phyloP scores from a whole-genome alignment of 2,329 filamentous ascomycete species.

The Penicillium sclerotigenum region DNA sequence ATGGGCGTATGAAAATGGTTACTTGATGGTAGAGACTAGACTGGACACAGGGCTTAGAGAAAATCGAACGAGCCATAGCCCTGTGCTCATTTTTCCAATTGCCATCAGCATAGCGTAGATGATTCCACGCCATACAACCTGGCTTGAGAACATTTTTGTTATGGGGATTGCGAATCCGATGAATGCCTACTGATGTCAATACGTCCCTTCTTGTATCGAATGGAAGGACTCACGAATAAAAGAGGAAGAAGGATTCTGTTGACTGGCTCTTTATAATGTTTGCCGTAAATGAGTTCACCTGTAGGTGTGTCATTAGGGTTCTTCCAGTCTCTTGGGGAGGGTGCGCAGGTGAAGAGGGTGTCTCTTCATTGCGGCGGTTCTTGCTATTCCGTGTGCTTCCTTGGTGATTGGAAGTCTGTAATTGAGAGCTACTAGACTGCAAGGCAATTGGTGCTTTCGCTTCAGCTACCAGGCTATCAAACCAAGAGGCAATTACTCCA shows the following conservation, averaged over 20 bases:
- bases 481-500: slow-evolving; percentile 51
- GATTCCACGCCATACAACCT: slow-evolving; percentile 68
- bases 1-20: neutral
- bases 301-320: slow-evolving; percentile 12
- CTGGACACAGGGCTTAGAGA: slow-evolving; percentile 13
- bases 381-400: neutral
- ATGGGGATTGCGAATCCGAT: slow-evolving; percentile 80
- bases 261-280: slow-evolving; percentile 47
- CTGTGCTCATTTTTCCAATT: slow-evolving; percentile 59
- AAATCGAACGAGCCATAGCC: slow-evolving; percentile 55
- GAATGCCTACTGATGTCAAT: slow-evolving; percentile 38
- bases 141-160: slow-evolving; percentile 61
- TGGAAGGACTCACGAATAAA: slow-evolving; percentile 60
- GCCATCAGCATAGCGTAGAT: slow-evolving; percentile 71
- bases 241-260: slow-evolving; percentile 62
- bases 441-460: neutral
- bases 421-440: neutral
- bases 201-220: neutral
- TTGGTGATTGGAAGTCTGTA: neutral
- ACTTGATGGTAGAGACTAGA: slow-evolving; percentile 4
- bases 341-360: neutral
- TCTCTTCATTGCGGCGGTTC: neutral
- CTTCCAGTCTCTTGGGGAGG: neutral
- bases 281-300: slow-evolving; percentile 40
- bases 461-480: slow-evolving; percentile 36